These are phyloP conservation scores for Kwoniella botswanensis DNA, from an alignment of 768 basidiomycete genomes.

Conservation along the genomic window DNA sequence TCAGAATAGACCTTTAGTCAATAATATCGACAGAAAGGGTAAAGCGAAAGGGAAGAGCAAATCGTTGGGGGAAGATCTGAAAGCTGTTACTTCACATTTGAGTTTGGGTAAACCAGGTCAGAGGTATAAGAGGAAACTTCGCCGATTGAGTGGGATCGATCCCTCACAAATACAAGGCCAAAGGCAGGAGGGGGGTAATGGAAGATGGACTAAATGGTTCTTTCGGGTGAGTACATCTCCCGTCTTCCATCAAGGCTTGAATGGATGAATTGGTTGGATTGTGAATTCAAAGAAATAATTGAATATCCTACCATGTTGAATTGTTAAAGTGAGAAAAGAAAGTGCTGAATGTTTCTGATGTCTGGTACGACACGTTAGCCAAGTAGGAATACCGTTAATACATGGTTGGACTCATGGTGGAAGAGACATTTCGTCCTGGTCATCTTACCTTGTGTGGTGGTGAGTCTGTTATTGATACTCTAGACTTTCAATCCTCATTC, in stretches of 20 bases:
- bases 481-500: background rate
- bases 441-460: slow-evolving; percentile 57
- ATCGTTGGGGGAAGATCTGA: slow-evolving; percentile 5
- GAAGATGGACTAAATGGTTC: slow-evolving; percentile 38
- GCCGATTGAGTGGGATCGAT: slow-evolving; percentile 19
- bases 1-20: background rate
- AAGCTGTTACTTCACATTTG: slow-evolving; percentile 4
- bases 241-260: no score
- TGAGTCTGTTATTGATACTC: slow-evolving; percentile 33
- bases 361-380: slow-evolving; percentile 41
- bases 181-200: slow-evolving; percentile 1
- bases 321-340: no score
- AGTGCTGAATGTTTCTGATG: background rate
- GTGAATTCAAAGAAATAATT: no score
- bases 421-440: slow-evolving; percentile 59
- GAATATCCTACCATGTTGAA: no score
- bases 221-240: slow-evolving; percentile 35
- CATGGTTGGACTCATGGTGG: slow-evolving; percentile 59
- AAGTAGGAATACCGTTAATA: slow-evolving; percentile 54
- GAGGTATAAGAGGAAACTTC: slow-evolving; percentile 21
- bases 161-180: background rate
- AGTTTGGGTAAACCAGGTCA: slow-evolving; percentile 11
- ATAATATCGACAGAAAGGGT: background rate
- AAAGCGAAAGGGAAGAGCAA: slow-evolving; percentile 13
- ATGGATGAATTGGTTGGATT: no score